phyloP scores from a whole-genome alignment of 768 basidiomycete species.

The Xerocomellus dryophilus region DNA sequence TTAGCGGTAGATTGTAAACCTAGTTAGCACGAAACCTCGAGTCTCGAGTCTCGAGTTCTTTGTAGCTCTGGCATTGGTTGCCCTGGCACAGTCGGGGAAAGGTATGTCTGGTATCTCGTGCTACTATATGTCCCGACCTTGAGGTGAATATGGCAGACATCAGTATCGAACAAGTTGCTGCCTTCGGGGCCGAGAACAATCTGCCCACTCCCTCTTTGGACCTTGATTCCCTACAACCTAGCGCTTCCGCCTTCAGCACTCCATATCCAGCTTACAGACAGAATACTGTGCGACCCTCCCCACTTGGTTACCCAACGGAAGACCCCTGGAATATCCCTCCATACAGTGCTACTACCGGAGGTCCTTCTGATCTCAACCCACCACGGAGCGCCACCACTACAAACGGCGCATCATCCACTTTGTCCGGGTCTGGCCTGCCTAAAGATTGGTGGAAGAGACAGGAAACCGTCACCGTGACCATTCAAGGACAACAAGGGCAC shows the following conservation, averaged over 20 bases:
- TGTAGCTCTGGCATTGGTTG: slow-evolving; percentile 83
- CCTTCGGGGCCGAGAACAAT: slow-evolving; percentile 71
- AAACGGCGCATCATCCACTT: slow-evolving; percentile 51
- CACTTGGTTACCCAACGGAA: slow-evolving; percentile 55
- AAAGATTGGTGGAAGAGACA: slow-evolving; percentile 86
- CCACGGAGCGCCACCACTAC: slow-evolving; percentile 24
- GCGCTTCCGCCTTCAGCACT: slow-evolving; percentile 49
- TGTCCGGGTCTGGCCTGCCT: slow-evolving; percentile 71
- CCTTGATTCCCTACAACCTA: slow-evolving; percentile 53
- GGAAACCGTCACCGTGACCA: slow-evolving; percentile 64
- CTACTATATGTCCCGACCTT: not conserved
- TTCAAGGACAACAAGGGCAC: slow-evolving; percentile 89
- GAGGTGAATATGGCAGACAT: slow-evolving; percentile 46
- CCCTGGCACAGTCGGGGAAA: slow-evolving; percentile 79
- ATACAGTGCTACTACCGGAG: slow-evolving; percentile 31
- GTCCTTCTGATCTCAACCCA: slow-evolving; percentile 26
- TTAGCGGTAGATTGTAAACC: slow-evolving; percentile 72
- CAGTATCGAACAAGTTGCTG: slow-evolving; percentile 79
- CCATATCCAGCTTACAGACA: slow-evolving; percentile 43
- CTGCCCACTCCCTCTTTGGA: slow-evolving; percentile 74
- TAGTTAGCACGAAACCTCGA: slow-evolving; percentile 75
- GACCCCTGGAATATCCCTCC: slow-evolving; percentile 63
- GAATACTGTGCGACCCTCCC: slow-evolving; percentile 42
- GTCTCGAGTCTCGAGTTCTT: slow-evolving; percentile 91
- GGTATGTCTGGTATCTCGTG: slow-evolving; percentile 41